Evolutionary conservation across 805 yeast species (phyloP), one percentile per base, ranked within the genome.

Genomic region (Sungouiozyma ichnusensis): DNA sequence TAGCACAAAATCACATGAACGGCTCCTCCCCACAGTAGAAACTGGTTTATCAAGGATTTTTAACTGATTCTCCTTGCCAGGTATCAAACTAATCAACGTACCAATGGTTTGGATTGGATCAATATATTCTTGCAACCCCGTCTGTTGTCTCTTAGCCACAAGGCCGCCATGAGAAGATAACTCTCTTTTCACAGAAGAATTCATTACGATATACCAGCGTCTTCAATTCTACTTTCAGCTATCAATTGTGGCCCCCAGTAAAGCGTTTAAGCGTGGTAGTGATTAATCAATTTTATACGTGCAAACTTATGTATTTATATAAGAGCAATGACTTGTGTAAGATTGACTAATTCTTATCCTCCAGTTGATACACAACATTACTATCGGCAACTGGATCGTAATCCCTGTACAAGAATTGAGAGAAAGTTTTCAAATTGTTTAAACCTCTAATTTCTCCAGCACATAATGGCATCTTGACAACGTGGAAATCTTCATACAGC

Each of bases 371-470:
- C 40, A 62, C 64, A 36, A 62, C 54, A 31, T 54, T 51, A 37
- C 55, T 53, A 55, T 81, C 79, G n/a, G 58, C 63, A 52, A 71
- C 71, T 15, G 90, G 86, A 56, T 81, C 76, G 55, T 83, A 85
- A 24, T 92, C 92, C 35, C 78, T 73, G 40, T 86, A 65, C 55
- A 90, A 74, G 68, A 81, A 86, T 55, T 77, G 74, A 27, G 95
- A 85, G 58, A 92, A 92, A 61, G 79, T 76, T 61, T 76, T 80
- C 63, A 92, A 73, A 58, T 87, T 85, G 42, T 81, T 83, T 48
- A 85, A 71, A 29, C 99, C 99, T 65, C 99, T 79, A 43, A 92
- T 92, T 67, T 92, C 99, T 50, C 83, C 77, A 37, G 96, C 95
- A 51, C 92, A 77, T 60, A 90, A 76, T 2, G 99, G 99, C 79